Percentiles rank a stretch among this genome's conserved stretches.
phyloP scores from a whole-genome alignment of 2,329 filamentous ascomycete genomes.

The Chlorencoelia australis region DNA sequence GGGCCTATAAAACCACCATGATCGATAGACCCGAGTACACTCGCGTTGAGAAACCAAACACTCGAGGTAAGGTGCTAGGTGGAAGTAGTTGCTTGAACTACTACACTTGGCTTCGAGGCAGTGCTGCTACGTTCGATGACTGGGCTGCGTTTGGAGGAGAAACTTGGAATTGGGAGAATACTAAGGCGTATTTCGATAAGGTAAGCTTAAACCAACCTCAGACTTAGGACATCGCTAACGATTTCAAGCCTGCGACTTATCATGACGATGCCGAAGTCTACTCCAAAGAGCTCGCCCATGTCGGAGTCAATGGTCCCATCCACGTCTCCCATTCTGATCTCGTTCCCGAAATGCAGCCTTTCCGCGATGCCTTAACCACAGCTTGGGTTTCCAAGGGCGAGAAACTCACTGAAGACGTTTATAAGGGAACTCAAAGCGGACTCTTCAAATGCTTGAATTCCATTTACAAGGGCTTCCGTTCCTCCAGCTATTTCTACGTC shows the following conservation, averaged over 20 bases:
- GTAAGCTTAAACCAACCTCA: too few species aligned
- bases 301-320: conserved; percentile 42
- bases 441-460: conserved; percentile 43
- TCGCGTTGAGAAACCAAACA: conserved; percentile 53
- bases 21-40: conserved; percentile 49
- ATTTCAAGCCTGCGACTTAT: conserved; percentile 36
- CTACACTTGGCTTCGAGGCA: conserved; percentile 53
- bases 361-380: conserved; percentile 38
- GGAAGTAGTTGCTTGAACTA: conserved; percentile 52
- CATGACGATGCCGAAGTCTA: conserved; percentile 43
- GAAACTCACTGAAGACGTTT: conserved; percentile 42
- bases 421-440: conserved; percentile 43
- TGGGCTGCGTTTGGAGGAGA: conserved; percentile 36
- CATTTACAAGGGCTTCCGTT: conserved; percentile 48
- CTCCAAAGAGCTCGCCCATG: conserved; percentile 35
- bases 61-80: conserved; percentile 30
- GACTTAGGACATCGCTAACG: too few species aligned
- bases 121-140: conserved; percentile 43
- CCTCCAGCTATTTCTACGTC: conserved; percentile 41
- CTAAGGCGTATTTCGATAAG: conserved; percentile 43
- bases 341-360: conserved; percentile 39
- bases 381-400: conserved; percentile 46
- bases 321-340: conserved; percentile 45
- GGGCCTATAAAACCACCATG: conserved; percentile 52
- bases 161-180: conserved; percentile 46